Percentiles rank a stretch among this genome's conserved stretches.
These are phyloP conservation scores for Begonia loranthoides DNA, from an alignment of 306 rosid species.

Conservation along the genomic window DNA sequence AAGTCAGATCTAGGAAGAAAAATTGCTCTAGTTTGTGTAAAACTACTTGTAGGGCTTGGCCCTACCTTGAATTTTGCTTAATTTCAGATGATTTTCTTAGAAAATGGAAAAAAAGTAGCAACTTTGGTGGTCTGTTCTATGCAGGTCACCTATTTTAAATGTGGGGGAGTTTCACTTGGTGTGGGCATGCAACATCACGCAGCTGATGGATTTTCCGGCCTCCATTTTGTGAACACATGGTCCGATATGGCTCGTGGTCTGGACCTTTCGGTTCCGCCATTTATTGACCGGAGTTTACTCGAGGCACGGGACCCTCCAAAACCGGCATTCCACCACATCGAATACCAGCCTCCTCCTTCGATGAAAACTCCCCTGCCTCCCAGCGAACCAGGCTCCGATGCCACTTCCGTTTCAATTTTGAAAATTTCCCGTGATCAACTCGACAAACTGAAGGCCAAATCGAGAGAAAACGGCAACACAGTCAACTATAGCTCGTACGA, in stretches of 20 bases:
- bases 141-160: conserved; percentile 75
- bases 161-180: conserved; percentile 88
- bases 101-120: too few species aligned
- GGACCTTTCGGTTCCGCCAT: conserved; percentile 57
- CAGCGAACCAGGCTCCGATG: conserved; percentile 16
- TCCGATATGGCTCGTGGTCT: conserved; percentile 81
- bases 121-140: background rate
- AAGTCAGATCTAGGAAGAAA: too few species aligned
- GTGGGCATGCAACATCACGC: conserved; percentile 85
- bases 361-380: conserved; percentile 21
- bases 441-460: conserved; percentile 43
- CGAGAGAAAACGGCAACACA: conserved; percentile 53
- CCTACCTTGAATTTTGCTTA: too few species aligned
- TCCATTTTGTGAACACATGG: conserved; percentile 83
- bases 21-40: too few species aligned
- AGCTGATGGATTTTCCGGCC: conserved; percentile 85
- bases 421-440: conserved; percentile 50
- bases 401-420: conserved; percentile 39
- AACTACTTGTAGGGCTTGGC: too few species aligned
- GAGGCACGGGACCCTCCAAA: conserved; percentile 62
- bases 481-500: conserved; percentile 59
- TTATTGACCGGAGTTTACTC: conserved; percentile 61
- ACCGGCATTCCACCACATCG: conserved; percentile 61
- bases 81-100: too few species aligned
- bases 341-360: conserved; percentile 67